Evolutionary conservation across 306 rosid genomes (phyloP).

Genomic region (Dalbergia oliveri): DNA sequence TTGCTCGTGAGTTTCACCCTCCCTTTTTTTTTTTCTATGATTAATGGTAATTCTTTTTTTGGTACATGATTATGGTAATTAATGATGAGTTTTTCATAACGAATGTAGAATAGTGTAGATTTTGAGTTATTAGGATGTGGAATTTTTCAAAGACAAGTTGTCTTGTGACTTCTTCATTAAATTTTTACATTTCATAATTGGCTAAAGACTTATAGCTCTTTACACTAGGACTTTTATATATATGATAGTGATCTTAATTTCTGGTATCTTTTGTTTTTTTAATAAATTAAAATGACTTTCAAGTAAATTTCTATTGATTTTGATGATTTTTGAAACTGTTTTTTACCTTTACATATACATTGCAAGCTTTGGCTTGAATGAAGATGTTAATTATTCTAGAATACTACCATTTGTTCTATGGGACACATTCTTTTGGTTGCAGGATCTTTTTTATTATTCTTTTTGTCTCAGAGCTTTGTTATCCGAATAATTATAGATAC

Average conservation of each 20-base stretch:
- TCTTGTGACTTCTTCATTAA: not conserved
- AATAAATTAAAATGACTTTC: not conserved
- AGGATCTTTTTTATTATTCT: not conserved
- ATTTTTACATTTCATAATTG: not conserved
- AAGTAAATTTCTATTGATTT: not conserved
- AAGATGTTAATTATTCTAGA: not conserved
- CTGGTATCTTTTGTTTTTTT: not conserved
- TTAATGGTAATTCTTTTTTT: not conserved
- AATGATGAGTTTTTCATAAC: too few species aligned
- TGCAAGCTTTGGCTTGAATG: not conserved
- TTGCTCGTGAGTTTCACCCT: constrained; percentile 37
- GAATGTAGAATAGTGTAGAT: not conserved
- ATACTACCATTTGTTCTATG: not conserved
- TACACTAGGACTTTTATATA: not conserved
- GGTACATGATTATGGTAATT: too few species aligned
- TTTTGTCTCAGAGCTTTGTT: not conserved
- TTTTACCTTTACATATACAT: not conserved
- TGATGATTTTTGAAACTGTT: not conserved
- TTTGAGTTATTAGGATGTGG: not conserved
- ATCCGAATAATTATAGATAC: not conserved
- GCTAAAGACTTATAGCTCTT: not conserved
- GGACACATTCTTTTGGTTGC: constrained; percentile 6
- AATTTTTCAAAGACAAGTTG: not conserved
- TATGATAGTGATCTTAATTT: not conserved
- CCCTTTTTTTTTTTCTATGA: not conserved